phyloP scores from a whole-genome alignment of 2,329 filamentous ascomycete genomes.

The Penicillium italicum region DNA sequence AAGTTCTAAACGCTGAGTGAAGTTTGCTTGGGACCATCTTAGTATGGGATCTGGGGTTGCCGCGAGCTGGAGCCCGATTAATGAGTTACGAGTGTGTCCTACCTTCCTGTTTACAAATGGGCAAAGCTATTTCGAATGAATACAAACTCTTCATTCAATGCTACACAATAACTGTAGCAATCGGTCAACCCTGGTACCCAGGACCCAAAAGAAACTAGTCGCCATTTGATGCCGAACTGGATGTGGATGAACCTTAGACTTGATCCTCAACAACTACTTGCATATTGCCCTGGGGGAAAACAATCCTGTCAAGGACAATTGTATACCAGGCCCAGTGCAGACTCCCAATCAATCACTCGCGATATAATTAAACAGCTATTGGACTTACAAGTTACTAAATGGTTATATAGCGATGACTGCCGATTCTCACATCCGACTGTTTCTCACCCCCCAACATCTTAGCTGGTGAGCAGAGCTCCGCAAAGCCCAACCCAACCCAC shows the following conservation, averaged over 20 bases:
- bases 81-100: constrained; percentile 3
- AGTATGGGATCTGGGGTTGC: neutral
- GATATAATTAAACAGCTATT: neutral
- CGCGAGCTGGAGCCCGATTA: neutral
- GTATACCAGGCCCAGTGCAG: neutral
- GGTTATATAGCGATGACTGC: neutral
- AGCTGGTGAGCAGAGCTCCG: too few species aligned
- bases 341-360: neutral
- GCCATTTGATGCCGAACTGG: neutral
- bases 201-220: too few species aligned
- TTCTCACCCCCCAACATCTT: neutral
- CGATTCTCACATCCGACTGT: neutral
- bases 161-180: neutral
- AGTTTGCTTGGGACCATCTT: neutral
- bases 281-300: neutral
- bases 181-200: neutral
- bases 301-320: neutral
- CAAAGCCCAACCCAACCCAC: too few species aligned
- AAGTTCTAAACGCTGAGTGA: constrained; percentile 28
- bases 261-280: neutral
- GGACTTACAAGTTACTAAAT: neutral
- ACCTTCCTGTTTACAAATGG: neutral
- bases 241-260: constrained; percentile 8
- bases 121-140: neutral
- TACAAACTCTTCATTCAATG: neutral